These are phyloP conservation scores for Solanum ossicruentum DNA, from an alignment of 257 asterid species.

Conservation along the genomic window DNA sequence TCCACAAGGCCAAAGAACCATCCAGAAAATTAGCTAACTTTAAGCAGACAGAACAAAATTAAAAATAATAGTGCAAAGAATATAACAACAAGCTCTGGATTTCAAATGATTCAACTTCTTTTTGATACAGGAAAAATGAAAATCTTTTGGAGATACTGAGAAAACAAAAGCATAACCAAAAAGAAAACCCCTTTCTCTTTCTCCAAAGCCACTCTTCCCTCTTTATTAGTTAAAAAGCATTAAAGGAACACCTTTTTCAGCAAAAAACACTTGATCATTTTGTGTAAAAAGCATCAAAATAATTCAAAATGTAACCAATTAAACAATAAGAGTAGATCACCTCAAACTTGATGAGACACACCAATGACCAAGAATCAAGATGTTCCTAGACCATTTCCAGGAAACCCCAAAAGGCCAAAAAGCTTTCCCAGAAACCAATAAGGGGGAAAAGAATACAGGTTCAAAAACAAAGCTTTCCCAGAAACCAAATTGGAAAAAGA, in stretches of 20 bases:
- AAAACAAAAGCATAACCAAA: neutral
- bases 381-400: constrained; percentile 17
- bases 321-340: constrained; percentile 2
- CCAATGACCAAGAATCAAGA: constrained; percentile 5
- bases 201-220: neutral
- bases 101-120: neutral
- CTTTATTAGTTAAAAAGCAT: neutral
- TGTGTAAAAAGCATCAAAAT: neutral
- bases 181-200: neutral
- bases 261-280: neutral
- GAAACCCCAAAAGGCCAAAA: constrained; percentile 5
- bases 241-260: neutral
- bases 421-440: constrained; percentile 2
- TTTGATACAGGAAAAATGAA: neutral
- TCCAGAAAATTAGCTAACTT: neutral
- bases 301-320: constrained; percentile 1
- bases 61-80: neutral
- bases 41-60: neutral
- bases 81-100: neutral
- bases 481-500: neutral
- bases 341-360: constrained; percentile 9
- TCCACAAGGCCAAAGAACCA: constrained; percentile 11
- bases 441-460: neutral
- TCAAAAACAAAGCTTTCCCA: constrained; percentile 4
- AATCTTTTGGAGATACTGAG: neutral